Percentiles rank a stretch among this genome's conserved stretches.
These are phyloP conservation scores for Didymella pinodella DNA, from an alignment of 2,329 filamentous ascomycete species.

Conservation along the genomic window DNA sequence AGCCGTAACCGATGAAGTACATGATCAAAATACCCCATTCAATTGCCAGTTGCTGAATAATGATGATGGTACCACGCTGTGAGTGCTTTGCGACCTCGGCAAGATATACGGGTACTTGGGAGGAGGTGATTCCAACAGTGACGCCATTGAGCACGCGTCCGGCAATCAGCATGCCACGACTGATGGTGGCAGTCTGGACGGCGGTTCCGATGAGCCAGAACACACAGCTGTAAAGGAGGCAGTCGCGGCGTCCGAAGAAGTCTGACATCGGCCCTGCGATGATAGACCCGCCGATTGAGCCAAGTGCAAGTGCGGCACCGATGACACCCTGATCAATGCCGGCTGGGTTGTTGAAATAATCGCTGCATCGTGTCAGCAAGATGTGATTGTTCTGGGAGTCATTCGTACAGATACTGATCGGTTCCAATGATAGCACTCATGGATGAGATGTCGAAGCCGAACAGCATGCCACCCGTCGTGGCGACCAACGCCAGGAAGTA, in stretches of 20 bases:
- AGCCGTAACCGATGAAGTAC: conserved; percentile 59
- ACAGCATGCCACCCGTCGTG: conserved; percentile 62
- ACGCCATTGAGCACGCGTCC: conserved; percentile 57
- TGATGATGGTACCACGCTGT: conserved; percentile 54
- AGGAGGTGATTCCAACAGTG: conserved; percentile 54
- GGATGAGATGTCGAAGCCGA: conserved; percentile 65
- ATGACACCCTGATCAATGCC: conserved; percentile 60
- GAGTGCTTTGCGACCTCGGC: conserved; percentile 55
- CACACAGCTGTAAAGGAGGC: conserved; percentile 58
- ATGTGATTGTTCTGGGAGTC: background rate
- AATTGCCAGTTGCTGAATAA: conserved; percentile 57
- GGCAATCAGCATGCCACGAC: conserved; percentile 54
- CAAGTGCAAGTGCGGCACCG: conserved; percentile 58
- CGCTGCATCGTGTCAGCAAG: conserved; percentile 22
- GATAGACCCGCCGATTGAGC: conserved; percentile 58
- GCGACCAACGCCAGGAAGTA: conserved; percentile 62
- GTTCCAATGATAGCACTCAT: conserved; percentile 63
- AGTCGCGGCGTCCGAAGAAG: conserved; percentile 56
- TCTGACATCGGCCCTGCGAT: conserved; percentile 62
- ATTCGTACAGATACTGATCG: conserved; percentile 54
- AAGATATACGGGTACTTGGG: conserved; percentile 57
- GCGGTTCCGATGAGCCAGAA: conserved; percentile 55
- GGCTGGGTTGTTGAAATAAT: conserved; percentile 61
- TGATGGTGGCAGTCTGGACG: conserved; percentile 53
- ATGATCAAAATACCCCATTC: conserved; percentile 51